Conservation (phyloP, 2,329 filamentous ascomycete species). For the Cercospora canescens region DNA sequence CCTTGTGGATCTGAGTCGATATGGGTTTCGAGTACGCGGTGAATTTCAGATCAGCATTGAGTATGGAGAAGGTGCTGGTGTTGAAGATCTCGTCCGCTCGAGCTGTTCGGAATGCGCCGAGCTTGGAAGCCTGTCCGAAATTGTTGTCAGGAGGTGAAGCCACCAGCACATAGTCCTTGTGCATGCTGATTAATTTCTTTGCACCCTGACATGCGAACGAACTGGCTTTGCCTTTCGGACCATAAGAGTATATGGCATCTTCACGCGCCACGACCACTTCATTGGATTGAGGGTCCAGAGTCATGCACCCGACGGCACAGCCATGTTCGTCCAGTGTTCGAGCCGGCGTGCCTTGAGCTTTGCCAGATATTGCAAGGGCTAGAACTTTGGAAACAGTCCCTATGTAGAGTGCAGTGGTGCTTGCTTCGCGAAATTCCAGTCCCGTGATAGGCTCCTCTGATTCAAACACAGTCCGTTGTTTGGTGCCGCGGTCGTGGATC, state of each 20-base stretch:
- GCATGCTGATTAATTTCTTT: conserved; percentile 78
- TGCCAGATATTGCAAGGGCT: conserved; percentile 81
- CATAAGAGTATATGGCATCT: conserved; percentile 95
- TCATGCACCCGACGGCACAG: conserved; percentile 94
- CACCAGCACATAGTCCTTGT: conserved; percentile 82
- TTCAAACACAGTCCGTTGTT: conserved; percentile 92
- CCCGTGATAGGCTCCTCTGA: conserved; percentile 96
- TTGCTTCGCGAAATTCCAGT: conserved; percentile 70
- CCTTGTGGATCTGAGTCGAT: conserved; percentile 72
- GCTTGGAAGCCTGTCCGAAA: conserved; percentile 57
- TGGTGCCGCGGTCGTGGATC: conserved; percentile 90
- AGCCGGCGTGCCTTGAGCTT: conserved; percentile 84
- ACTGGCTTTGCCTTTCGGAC: conserved; percentile 77
- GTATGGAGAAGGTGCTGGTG: conserved; percentile 81
- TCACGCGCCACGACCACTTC: conserved; percentile 91
- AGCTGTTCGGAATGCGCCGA: conserved; percentile 72
- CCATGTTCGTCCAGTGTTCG: conserved; percentile 86
- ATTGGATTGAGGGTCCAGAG: conserved; percentile 73
- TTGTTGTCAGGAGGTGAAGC: conserved; percentile 73
- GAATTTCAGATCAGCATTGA: conserved; percentile 90
- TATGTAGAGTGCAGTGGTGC: conserved; percentile 79
- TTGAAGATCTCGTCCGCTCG: conserved; percentile 78
- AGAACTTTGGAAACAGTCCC: conserved; percentile 86
- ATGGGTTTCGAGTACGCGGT: conserved; percentile 87
- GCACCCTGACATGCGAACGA: conserved; percentile 89